Base-by-base conservation (phyloP, 2,329 filamentous ascomycete species). In the Helminthosporium solani region DNA sequence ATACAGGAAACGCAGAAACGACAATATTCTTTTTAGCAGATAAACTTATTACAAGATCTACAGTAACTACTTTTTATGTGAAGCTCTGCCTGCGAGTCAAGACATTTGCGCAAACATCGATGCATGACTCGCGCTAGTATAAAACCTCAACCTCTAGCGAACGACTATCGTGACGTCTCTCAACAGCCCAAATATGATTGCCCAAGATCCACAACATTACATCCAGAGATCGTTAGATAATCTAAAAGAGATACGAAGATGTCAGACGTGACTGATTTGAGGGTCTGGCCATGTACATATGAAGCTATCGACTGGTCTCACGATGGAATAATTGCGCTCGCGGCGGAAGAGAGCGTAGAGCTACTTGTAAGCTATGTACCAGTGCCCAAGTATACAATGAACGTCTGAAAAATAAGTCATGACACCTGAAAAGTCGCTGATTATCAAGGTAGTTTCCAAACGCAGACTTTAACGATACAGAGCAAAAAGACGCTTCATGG, bases 271-370 rank as follows among this genome's bases (percentile, higher is more conserved):
- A 68, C 64, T 25, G 61, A 63, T 44, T 50, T 70, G 16, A 57
- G 54, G 19, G 70, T 76, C 44, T 80, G 75, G 67, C 79, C 81
- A 2, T 76, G 76, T 2, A 76, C 74, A 47, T 64, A 72, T 20
- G 69, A 79, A 54, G 79, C 77, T 39, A 63, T 84, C n/a, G 71
- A 75, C 41, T 85, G 82, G 80, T 84, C 81, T 6, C 64, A 72
- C 31, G 80, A 84, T 54, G 78, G 79, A 36, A 76, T 79, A 39
- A 72, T 85, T 35, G 81, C 80, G 6, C 64, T 84, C 37, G 78
- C 78, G 12, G 76, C 75, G 9, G 77, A 78, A 41, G 80, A 84
- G 56, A 68, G 73, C 50, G 73, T 83, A 15, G 73, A 80, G 33
- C 68, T 84, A 31, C 59, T 83, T 71, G 80, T 62, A 47, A 43